Evolutionary conservation across 768 basidiomycete genomes (phyloP), one percentile per base, ranked within the genome.

Genomic region (Amanita inopinata): DNA sequence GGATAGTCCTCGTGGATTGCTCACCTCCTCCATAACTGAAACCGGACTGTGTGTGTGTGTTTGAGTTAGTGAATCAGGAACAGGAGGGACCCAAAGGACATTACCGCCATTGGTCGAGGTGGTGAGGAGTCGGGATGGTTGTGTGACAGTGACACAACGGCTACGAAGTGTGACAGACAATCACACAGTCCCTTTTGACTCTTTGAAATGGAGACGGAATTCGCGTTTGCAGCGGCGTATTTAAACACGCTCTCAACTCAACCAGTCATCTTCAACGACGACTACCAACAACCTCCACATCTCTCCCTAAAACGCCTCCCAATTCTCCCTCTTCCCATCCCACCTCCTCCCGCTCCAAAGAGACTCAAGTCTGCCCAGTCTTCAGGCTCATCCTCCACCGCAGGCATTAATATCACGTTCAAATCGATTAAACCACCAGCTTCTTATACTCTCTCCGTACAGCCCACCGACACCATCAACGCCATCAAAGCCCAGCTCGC

Each of bases 371-470:
- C 37, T 9, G 14, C 31, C 28, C 40, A 30, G 17, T 37, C 20
- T 2, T 34, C 32, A 5, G n/a, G n/a, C n/a, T 33, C 24, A 4
- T 19, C 32, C n/a, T 10, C 24, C 14, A 9, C 43, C 50, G 53
- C 57, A 67, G 68, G 70, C 38, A 61, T 74, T 22, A 67, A 67
- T 15, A 62, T 99, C 51, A 83, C 78, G 39, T 78, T 99, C 73
- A 97, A 96, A 63, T 96, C 89, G 36, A 68, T 79, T 55, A 98
- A 98, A 57, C 96, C 96, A 0, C 66, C 88, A 17, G 73, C 80
- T 35, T 65, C 81, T 0, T 84, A 85, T 65, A 69, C 77, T 20
- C 69, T 98, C 49, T 58, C 76, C 35, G 74, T 88, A 9, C 76
- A 80, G 36, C 74, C 78, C 25, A 83, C 89, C n/a, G 89, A 96